phyloP scores from a whole-genome alignment of 1,284 basidiomycete species.

The Ceratobasidium sp. region DNA sequence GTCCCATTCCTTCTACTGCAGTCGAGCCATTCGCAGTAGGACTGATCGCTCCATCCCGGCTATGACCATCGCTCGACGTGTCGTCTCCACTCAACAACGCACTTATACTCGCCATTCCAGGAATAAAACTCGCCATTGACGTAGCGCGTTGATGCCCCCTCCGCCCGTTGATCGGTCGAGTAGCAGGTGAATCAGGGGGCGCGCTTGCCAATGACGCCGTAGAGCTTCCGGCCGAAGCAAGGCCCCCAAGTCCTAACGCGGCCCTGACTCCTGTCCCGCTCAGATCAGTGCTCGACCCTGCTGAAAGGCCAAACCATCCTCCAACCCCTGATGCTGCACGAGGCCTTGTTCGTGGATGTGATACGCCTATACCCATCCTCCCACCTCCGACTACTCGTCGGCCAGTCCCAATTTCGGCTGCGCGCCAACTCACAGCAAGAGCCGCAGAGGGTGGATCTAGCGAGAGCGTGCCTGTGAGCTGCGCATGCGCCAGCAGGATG shows the following conservation, averaged over 20 bases:
- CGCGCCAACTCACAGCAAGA: constrained; percentile 34
- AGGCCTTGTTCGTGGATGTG: neutral
- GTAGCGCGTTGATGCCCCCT: constrained; percentile 24
- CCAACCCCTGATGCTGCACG: constrained; percentile 31
- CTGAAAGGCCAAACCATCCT: neutral
- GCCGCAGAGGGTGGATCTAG: constrained; percentile 54
- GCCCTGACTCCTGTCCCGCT: neutral
- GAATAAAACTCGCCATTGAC: constrained; percentile 35
- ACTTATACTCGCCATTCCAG: constrained; percentile 30
- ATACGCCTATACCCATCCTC: constrained; percentile 31
- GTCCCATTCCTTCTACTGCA: constrained; percentile 47
- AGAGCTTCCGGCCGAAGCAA: constrained; percentile 19
- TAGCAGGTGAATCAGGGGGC: constrained; percentile 28
- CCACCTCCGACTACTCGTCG: constrained; percentile 36
- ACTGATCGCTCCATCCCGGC: neutral
- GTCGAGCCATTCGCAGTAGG: constrained; percentile 22
- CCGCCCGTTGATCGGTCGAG: constrained; percentile 10
- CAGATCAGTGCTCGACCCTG: neutral
- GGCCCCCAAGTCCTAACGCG: constrained; percentile 16
- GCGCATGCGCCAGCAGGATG: constrained; percentile 87
- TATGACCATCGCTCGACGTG: neutral
- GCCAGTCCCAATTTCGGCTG: constrained; percentile 41
- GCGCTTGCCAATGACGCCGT: constrained; percentile 32
- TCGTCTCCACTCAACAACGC: constrained; percentile 30
- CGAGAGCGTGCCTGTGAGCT: constrained; percentile 73